Base-by-base conservation (phyloP, 179 eudicot genomes). In the Silene noctiflora region DNA sequence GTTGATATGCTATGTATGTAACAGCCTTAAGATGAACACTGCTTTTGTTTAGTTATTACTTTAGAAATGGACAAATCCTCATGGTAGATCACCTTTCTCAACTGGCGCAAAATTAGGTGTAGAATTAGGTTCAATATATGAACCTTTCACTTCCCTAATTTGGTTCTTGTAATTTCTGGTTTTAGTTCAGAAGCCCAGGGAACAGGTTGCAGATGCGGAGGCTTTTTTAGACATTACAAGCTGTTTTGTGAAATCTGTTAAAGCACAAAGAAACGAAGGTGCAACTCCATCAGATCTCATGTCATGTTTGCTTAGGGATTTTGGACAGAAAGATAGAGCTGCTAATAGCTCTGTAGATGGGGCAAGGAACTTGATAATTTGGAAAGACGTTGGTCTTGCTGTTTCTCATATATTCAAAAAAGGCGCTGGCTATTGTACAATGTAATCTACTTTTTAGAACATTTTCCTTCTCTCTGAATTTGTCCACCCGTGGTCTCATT, bases 191-290 rank as follows among this genome's bases (percentile, higher is more conserved):
- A 85, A 80, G 68, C 90, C 94, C n/a, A 78, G 94, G 71, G 94
- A 88, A 64, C 93, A 89, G 76, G 88, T 89, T 12, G 82, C 86
- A 22, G 93, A 89, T 83, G 93, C 89, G 11, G 89, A 88, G 74
- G 78, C 90, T 16, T 76, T 89, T 8, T 17, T 86, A 31, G 87
- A 82, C 12, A 79, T 89, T 39, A 75, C 89, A 4, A 75, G 20
- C 70, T 79, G 82, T 2, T 76, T 89, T 71, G 61, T 78, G 59
- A 55, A 80, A 55, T 77, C 86, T 10, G 87, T 85, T 8, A 86
- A 66, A 58, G 63, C 83, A 48, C 81, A 79, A 29, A 21, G 71
- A 16, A 60, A 29, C 24, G 89, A 76, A 7, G 86, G 82, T 39
- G 11, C 85, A 22, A 85, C 88, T 69, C 90, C 87, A 3, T 68